Percentiles rank a stretch among this genome's conserved stretches.
phyloP scores from a whole-genome alignment of 441 rosid genomes.

The Syzygium syzygioides region DNA sequence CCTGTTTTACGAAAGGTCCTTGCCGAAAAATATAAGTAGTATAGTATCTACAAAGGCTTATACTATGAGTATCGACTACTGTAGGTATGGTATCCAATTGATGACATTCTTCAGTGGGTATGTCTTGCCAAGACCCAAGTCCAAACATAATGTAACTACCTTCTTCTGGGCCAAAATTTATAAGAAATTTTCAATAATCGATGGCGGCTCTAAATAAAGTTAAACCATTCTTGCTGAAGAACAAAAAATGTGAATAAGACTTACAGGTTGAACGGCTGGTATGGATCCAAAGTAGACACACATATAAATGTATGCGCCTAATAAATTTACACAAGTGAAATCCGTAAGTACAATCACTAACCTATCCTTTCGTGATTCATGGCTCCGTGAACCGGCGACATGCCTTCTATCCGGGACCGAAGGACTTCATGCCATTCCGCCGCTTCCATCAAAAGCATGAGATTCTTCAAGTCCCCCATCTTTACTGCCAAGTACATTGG shows the following conservation, averaged over 20 bases:
- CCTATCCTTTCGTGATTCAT: background rate
- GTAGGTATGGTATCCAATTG: no score
- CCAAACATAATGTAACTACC: background rate
- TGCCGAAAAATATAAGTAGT: background rate
- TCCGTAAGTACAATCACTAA: background rate
- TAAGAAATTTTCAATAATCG: background rate
- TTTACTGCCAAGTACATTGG: background rate
- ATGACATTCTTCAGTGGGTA: background rate
- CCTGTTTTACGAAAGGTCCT: background rate
- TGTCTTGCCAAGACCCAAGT: background rate
- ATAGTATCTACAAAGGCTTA: background rate
- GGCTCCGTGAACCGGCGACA: background rate
- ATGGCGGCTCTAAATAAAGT: background rate
- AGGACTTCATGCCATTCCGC: background rate
- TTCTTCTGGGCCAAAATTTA: background rate
- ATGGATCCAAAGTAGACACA: background rate
- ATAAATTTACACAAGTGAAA: background rate
- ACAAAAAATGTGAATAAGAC: background rate
- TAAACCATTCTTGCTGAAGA: background rate
- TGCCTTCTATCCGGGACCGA: background rate
- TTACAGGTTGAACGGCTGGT: background rate
- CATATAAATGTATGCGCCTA: no score
- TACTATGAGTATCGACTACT: background rate
- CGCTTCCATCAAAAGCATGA: background rate
- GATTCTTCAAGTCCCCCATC: background rate